Percentiles rank a stretch among this genome's conserved stretches.
Conservation (phyloP, 345 rosid species). For the Pugionium cornutum region DNA sequence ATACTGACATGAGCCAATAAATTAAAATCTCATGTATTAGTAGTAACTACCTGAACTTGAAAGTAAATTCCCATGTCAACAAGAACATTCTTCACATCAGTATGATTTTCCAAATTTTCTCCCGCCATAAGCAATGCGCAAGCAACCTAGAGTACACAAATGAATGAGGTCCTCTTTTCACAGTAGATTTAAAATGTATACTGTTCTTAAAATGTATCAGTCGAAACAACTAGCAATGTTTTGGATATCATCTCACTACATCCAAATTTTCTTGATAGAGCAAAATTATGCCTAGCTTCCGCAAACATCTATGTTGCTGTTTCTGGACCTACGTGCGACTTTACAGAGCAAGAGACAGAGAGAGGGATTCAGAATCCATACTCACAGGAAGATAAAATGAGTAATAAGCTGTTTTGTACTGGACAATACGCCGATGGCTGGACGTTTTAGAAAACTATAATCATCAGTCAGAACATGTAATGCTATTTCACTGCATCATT, state of each 20-base stretch:
- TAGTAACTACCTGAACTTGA: constrained; percentile 69
- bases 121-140: constrained; percentile 80
- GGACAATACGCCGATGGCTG: constrained; percentile 77
- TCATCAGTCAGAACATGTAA: constrained; percentile 3
- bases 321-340: constrained; percentile 8
- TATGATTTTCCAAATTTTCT: constrained; percentile 65
- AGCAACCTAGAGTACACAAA: constrained; percentile 59
- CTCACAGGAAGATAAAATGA: constrained; percentile 88
- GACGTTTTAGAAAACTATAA: constrained; percentile 35
- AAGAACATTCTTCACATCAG: constrained; percentile 61
- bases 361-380: constrained; percentile 10
- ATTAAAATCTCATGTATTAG: background rate
- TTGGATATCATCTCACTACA: background rate
- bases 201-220: background rate
- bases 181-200: background rate
- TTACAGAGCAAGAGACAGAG: background rate
- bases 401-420: constrained; percentile 77
- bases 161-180: constrained; percentile 12
- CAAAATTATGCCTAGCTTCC: background rate
- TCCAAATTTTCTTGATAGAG: background rate
- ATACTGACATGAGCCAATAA: constrained; percentile 2
- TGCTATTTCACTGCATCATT: constrained; percentile 1
- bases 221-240: background rate
- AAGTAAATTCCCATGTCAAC: constrained; percentile 78
- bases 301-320: background rate